Evolutionary conservation across 192 early-diverging fungal genomes (phyloP).

Genomic region (Gaertneriomyces sp.): DNA sequence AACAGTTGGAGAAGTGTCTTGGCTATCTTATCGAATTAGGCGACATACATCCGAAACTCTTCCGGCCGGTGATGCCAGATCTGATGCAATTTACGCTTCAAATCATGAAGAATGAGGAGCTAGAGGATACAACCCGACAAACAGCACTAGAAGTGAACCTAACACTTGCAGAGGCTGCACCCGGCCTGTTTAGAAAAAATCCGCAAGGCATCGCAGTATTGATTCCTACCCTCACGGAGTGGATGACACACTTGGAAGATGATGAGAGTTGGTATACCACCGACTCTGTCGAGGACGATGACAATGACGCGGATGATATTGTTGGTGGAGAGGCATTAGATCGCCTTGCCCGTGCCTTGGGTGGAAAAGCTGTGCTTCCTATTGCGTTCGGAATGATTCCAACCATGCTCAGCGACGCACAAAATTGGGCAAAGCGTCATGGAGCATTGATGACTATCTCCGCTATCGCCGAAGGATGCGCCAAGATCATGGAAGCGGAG

Average conservation of each 20-base stretch:
- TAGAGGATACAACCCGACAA: constrained; percentile 83
- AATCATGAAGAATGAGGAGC: constrained; percentile 74
- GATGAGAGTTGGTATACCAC: constrained; percentile 84
- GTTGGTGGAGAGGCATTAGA: constrained; percentile 96
- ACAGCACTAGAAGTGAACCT: constrained; percentile 88
- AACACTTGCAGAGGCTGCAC: constrained; percentile 83
- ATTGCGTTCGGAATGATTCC: constrained; percentile 86
- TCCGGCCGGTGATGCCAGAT: constrained; percentile 72
- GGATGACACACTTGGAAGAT: constrained; percentile 94
- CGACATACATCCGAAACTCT: constrained; percentile 74
- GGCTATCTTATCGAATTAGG: constrained; percentile 69
- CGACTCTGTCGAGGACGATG: constrained; percentile 85
- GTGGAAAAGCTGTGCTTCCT: constrained; percentile 84
- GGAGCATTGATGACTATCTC: constrained; percentile 92
- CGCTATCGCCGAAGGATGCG: constrained; percentile 95
- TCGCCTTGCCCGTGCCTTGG: constrained; percentile 75
- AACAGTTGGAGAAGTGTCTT: constrained; percentile 45
- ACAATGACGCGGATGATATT: constrained; percentile 83
- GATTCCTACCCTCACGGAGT: constrained; percentile 86
- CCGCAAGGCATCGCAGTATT: constrained; percentile 71
- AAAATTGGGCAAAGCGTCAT: constrained; percentile 86
- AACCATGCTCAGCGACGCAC: constrained; percentile 69
- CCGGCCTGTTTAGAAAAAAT: constrained; percentile 88
- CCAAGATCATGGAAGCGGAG: constrained; percentile 88
- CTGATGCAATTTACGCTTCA: constrained; percentile 71